Base-by-base conservation (phyloP, 441 rosid species). In the Omphalea diandra region DNA sequence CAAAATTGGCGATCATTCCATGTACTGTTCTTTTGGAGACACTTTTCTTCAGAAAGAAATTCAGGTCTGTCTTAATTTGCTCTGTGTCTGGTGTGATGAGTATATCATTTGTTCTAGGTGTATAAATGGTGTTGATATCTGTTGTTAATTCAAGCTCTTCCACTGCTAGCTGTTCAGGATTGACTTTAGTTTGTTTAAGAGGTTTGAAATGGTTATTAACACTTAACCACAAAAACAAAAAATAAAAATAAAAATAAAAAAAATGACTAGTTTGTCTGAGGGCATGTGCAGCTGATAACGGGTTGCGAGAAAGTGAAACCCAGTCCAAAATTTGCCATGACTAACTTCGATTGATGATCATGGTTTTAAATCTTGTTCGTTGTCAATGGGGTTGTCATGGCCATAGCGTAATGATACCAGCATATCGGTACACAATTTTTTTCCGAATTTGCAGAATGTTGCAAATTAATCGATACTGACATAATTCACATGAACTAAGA, bases 11-110 rank as follows among this genome's bases (percentile, higher is more conserved):
- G 41, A 94, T 94, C 68, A 94, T 94, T 73, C 98, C 99, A n/a
- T 94, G 96, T 73, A 94, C 99, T 65, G 97, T 94, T 78, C 90
- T 94, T 69, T 80, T 94, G 91, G 99, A 92, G 91, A 94, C 98
- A 3, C 81, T 94, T 75, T 94, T 94, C 85, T 94, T 91, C 89
- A 85, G 97, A 77, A 94, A 94, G 81, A 83, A 63, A 64, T 94
- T 94, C 93, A 94, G 98, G 98, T 91, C 63, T 75, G 81, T 73
- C 68, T 44, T 76, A 53, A 47, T 57, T 32, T 57, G 36, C 72
- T 67, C 33, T 72, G 3, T 65, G 61, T 22, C 53, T 56, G 5
- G 49, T 46, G 2, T 59, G 41, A 18, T 58, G 52, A 44, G 41
- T 43, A 2, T 67, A 32, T 61, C 29, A 67, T 40, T 49, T 44